These are phyloP conservation scores for Talaromyces sp. DNA, from an alignment of 2,329 filamentous ascomycete genomes.

Conservation along the genomic window DNA sequence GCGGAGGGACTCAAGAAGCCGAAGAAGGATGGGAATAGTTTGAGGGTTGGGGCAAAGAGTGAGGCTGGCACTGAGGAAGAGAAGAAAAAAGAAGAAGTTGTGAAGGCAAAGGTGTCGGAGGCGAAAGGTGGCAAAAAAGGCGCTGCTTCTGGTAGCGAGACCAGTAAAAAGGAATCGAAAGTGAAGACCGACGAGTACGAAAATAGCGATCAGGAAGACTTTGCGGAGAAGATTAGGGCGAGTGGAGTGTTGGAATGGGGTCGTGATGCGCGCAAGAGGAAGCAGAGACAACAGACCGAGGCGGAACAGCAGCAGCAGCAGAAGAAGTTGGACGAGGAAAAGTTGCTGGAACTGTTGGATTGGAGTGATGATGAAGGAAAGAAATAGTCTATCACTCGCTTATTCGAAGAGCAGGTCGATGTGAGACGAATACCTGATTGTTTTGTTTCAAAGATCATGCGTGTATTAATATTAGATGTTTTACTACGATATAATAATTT, in stretches of 20 bases:
- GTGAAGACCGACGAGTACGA: conserved; percentile 11
- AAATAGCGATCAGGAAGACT: conserved; percentile 44
- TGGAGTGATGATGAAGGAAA: conserved; percentile 35
- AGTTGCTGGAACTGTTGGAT: conserved; percentile 66
- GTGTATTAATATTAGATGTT: conserved; percentile 3
- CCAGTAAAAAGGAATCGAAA: background rate
- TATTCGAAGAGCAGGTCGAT: background rate
- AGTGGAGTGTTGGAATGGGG: conserved; percentile 57
- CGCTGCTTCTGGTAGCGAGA: background rate
- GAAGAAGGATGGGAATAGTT: conserved; percentile 59
- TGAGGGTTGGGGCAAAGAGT: conserved; percentile 45
- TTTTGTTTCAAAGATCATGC: background rate
- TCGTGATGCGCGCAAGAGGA: conserved; percentile 62
- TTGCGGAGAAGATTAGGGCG: conserved; percentile 34
- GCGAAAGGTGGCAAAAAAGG: background rate
- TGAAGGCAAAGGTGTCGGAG: background rate
- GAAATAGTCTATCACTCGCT: background rate
- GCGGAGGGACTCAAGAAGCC: conserved; percentile 39
- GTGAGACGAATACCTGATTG: background rate
- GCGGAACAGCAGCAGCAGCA: conserved; percentile 53
- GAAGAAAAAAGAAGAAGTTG: background rate
- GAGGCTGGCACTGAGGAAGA: background rate
- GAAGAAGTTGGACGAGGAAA: conserved; percentile 67
- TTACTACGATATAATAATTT: background rate
- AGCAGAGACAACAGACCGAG: conserved; percentile 41